Evolutionary conservation across 202 grass and related monocot species (phyloP).

Genomic region (Elaeis oleifera): DNA sequence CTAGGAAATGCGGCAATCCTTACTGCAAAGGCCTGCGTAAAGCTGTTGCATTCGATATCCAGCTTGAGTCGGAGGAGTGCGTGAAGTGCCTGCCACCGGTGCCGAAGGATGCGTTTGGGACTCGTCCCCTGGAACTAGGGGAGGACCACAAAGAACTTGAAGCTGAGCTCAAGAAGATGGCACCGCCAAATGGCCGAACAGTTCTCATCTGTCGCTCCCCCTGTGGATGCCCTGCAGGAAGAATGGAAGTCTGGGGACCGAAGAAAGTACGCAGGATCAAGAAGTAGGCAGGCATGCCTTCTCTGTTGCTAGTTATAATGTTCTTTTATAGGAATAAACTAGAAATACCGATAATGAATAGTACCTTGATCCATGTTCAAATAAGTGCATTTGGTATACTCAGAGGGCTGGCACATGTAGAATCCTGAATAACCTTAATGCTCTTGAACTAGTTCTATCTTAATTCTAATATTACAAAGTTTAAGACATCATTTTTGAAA

Average conservation of each 20-base stretch:
- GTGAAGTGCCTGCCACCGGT: conserved; percentile 41
- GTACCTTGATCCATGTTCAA: conserved; percentile 5
- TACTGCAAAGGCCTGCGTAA: conserved; percentile 78
- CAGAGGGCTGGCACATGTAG: no score
- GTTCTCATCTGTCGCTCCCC: conserved; percentile 78
- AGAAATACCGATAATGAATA: neutral
- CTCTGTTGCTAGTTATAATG: conserved; percentile 13
- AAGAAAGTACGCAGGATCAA: conserved; percentile 93
- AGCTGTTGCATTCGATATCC: conserved; percentile 92
- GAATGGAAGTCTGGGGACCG: conserved; percentile 91
- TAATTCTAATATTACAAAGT: neutral
- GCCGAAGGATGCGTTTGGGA: conserved; percentile 41
- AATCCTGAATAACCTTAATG: neutral
- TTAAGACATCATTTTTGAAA: no score
- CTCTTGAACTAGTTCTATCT: neutral
- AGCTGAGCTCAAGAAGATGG: conserved; percentile 94
- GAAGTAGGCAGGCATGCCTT: conserved; percentile 39
- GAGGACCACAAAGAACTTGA: conserved; percentile 77
- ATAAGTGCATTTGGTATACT: conserved; percentile 4
- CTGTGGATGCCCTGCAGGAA: conserved; percentile 72
- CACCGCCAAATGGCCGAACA: conserved; percentile 85
- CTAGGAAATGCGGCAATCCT: conserved; percentile 85
- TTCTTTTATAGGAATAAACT: conserved; percentile 24
- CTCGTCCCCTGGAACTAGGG: conserved; percentile 50
- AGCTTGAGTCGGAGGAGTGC: conserved; percentile 95